phyloP scores from a whole-genome alignment of 371 early-diverging fungal species.

The Nematocida ausubeli region DNA sequence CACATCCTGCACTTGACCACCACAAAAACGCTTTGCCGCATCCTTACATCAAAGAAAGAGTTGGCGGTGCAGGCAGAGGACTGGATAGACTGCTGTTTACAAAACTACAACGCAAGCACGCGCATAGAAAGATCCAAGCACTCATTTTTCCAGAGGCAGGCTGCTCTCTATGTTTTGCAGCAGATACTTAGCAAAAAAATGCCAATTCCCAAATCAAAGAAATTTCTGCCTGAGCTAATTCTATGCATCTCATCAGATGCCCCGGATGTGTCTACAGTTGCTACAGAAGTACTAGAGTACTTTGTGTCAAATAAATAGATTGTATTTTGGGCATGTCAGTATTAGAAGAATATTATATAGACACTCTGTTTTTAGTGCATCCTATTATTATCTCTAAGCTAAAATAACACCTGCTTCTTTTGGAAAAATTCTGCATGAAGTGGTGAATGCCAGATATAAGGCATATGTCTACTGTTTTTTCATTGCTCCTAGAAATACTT shows the following conservation, averaged over 20 bases:
- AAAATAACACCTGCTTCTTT: too few relatives aligned
- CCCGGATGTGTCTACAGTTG: background rate
- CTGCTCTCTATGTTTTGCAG: conserved; percentile 31
- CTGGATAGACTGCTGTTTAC: conserved; percentile 1
- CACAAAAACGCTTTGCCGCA: conserved; percentile 24
- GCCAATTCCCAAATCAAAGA: background rate
- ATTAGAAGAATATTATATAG: too few relatives aligned
- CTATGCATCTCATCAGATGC: conserved; percentile 11
- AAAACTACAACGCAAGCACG: conserved; percentile 37
- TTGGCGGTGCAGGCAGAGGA: background rate
- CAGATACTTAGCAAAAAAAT: conserved; percentile 4
- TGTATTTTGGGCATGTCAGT: too few relatives aligned
- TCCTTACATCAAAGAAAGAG: conserved; percentile 26
- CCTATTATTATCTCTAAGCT: too few relatives aligned
- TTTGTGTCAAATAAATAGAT: background rate
- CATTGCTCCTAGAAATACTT: too few relatives aligned
- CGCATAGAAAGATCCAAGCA: conserved; percentile 9
- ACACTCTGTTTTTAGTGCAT: too few relatives aligned
- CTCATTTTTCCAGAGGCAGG: conserved; percentile 34
- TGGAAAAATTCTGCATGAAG: too few relatives aligned
- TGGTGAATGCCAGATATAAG: too few relatives aligned
- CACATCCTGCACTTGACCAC: conserved; percentile 22
- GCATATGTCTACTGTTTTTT: too few relatives aligned
- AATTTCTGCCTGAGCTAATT: background rate
- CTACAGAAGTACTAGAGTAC: background rate